These are phyloP conservation scores for Fraxinus greggii DNA, from an alignment of 305 asterid species.

Conservation along the genomic window DNA sequence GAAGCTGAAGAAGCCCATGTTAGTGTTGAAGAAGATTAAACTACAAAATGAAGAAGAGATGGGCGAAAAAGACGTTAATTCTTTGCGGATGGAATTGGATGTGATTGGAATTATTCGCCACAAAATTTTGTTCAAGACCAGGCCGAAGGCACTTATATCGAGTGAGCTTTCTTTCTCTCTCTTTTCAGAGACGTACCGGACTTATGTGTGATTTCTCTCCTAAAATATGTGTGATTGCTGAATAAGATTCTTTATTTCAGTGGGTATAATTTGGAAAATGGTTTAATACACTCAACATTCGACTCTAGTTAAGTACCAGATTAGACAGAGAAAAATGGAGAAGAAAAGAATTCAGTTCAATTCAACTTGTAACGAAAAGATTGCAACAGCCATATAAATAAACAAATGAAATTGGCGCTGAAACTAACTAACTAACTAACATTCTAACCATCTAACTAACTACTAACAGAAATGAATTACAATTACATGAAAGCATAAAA, in stretches of 20 bases:
- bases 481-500: no score
- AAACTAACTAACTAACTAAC: no score
- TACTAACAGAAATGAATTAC: no score
- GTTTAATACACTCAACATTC: neutral
- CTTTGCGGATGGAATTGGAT: conserved; percentile 53
- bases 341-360: no score
- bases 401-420: no score
- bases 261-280: neutral
- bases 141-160: conserved; percentile 92
- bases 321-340: no score
- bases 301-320: neutral
- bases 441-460: no score
- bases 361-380: no score
- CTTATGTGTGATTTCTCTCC: neutral
- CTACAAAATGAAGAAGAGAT: conserved; percentile 31
- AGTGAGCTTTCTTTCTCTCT: conserved; percentile 33
- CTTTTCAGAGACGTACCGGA: neutral
- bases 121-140: conserved; percentile 75
- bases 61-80: conserved; percentile 21
- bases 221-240: neutral
- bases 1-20: conserved; percentile 76
- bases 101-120: conserved; percentile 81
- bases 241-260: neutral
- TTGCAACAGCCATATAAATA: no score
- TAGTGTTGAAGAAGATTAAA: conserved; percentile 76